These are phyloP conservation scores for Eucalyptus microcorys DNA, from an alignment of 345 rosid species.

Conservation along the genomic window DNA sequence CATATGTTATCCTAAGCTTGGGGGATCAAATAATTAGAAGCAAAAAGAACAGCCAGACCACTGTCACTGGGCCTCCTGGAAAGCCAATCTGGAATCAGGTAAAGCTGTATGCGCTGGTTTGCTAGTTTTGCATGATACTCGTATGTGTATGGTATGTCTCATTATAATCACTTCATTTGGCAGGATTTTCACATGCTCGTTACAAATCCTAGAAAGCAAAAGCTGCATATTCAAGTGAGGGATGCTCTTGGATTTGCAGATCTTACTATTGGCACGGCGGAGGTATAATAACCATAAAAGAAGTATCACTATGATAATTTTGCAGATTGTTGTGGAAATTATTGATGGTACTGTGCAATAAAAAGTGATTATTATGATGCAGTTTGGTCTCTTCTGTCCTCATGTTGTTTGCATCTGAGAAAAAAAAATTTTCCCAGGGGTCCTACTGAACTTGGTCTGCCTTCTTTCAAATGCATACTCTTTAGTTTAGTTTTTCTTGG, in stretches of 20 bases:
- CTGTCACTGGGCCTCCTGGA: slow-evolving; percentile 91
- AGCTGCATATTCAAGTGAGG: slow-evolving; percentile 65
- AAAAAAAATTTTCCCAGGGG: not conserved
- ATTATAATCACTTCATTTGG: not conserved
- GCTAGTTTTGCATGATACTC: not conserved
- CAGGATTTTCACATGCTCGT: slow-evolving; percentile 98
- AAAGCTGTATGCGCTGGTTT: not conserved
- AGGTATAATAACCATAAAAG: slow-evolving; percentile 32
- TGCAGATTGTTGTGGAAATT: not conserved
- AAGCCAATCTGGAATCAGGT: slow-evolving; percentile 99
- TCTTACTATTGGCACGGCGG: slow-evolving; percentile 68
- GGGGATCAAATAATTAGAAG: slow-evolving; percentile 89
- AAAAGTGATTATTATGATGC: not conserved
- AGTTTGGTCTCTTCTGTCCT: not conserved
- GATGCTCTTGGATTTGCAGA: slow-evolving; percentile 83
- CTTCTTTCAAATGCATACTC: not conserved
- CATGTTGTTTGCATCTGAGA: not conserved
- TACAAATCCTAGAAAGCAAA: slow-evolving; percentile 78
- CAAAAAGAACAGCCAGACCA: slow-evolving; percentile 96
- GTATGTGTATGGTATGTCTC: not conserved
- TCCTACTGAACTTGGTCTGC: not conserved
- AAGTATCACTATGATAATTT: not conserved
- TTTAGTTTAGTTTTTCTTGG: not conserved
- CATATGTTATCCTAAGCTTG: slow-evolving; percentile 72
- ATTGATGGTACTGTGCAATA: not conserved